Evolutionary conservation across 2,329 filamentous ascomycete species (phyloP), one percentile per base, ranked within the genome.

Genomic region (Monilinia fructicola): DNA sequence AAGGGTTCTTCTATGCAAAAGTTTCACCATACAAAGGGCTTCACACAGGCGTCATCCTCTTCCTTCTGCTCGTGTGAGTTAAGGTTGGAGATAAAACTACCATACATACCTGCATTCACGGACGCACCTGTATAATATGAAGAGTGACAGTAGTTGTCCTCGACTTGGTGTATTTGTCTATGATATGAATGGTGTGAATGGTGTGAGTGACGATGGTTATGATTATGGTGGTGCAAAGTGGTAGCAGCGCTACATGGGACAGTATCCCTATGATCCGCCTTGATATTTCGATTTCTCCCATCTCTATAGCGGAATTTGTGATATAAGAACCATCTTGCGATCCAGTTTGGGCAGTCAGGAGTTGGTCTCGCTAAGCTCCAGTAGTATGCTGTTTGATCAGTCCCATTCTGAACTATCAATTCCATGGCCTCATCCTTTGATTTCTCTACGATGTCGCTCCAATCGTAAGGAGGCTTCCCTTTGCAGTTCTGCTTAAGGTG

Each of bases 251-350:
- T 21, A n/a, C n/a, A 54, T 26, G 42, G n/a, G 14, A 31, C 35
- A 12, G n/a, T 18, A n/a, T 65, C 59, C 12, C 63, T 53, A 35
- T 42, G 54, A 63, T 60, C 54, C 18, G 26, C 54, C 23, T 53
- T 54, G 16, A 26, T 14, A 31, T 71, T 72, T 61, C 73, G 68
- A 59, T 76, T 76, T 40, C 75, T 70, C 4, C 75, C 75, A 67
- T 76, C 75, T 56, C 74, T 70, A 56, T 76, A 76, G 23, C 75
- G 74, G 59, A 76, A 76, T 63, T 76, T 76, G 54, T 76, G 74
- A 62, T 76, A 76, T 3, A 76, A 67, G 54, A 76, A 76, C 74
- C 75, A 76, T 59, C 70, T 70, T 35, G 75, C 75, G 48, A 76
- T 73, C 75, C 75, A 76, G 50, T 76, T 76, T 12, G 71, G 71